Evolutionary conservation across 768 basidiomycete species (phyloP).

Genomic region (Trametes punicea): DNA sequence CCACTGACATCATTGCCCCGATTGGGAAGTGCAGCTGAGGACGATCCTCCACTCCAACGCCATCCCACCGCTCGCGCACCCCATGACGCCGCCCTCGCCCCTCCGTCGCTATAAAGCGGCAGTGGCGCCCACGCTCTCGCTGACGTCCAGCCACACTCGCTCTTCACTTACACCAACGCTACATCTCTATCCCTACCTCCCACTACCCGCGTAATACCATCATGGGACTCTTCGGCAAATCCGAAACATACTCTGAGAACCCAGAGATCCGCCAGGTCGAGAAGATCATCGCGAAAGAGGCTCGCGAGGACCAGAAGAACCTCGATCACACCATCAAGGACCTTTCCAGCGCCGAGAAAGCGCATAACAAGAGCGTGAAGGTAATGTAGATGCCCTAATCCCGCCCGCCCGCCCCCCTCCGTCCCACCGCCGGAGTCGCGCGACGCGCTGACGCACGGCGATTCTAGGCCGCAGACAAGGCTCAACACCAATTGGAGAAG

Average conservation of each 20-base stretch:
- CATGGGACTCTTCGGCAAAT: slow-evolving; percentile 31
- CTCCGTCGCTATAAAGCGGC: slow-evolving; percentile 3
- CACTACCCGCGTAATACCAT: slow-evolving; percentile 4
- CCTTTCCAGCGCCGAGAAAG: slow-evolving; percentile 51
- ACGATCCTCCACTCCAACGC: neutral
- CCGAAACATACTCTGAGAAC: slow-evolving; percentile 25
- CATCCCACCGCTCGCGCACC: too few relatives aligned
- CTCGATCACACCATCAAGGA: slow-evolving; percentile 55
- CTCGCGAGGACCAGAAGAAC: slow-evolving; percentile 46
- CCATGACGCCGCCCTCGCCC: slow-evolving; percentile 3
- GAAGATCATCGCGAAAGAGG: slow-evolving; percentile 46
- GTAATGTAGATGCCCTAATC: slow-evolving; percentile 33
- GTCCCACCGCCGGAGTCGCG: neutral
- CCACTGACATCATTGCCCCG: slow-evolving; percentile 6
- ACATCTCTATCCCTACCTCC: neutral
- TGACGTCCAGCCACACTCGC: neutral
- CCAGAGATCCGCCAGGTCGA: slow-evolving; percentile 39
- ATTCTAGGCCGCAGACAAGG: slow-evolving; percentile 44
- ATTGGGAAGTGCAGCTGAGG: neutral
- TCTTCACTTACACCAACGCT: neutral
- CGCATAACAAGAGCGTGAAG: slow-evolving; percentile 49
- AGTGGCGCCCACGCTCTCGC: neutral
- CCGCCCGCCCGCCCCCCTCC: neutral
- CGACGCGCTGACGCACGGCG: too few relatives aligned
- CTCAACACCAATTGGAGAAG: slow-evolving; percentile 45